Percentiles rank a stretch among this genome's conserved stretches.
Conservation (phyloP, 2,329 filamentous ascomycete genomes). For the Rutstroemia sp. region DNA sequence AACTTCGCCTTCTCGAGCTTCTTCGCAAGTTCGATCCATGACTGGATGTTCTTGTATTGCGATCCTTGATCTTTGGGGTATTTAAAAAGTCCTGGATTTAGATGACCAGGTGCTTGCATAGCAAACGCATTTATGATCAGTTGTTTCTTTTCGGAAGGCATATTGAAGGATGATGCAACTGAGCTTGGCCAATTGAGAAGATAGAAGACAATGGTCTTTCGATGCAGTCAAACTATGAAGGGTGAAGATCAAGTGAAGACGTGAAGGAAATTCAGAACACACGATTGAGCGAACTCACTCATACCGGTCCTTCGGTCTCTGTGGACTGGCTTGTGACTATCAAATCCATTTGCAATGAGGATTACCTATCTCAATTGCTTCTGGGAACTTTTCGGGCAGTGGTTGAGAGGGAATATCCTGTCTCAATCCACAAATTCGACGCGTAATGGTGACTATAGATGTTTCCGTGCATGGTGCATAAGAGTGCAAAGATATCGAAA, state of each 20-base stretch:
- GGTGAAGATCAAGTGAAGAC: too few relatives aligned
- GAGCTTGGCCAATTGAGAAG: neutral
- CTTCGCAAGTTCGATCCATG: constrained; percentile 55
- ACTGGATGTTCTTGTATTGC: constrained; percentile 51
- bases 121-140: constrained; percentile 45
- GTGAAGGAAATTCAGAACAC: neutral
- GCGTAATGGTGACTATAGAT: too few relatives aligned
- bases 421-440: too few relatives aligned
- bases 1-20: constrained; percentile 55
- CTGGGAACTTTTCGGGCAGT: too few relatives aligned
- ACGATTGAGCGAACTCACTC: neutral
- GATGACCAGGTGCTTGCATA: constrained; percentile 42
- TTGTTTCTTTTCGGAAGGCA: constrained; percentile 31
- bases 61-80: constrained; percentile 58
- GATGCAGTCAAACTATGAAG: too few relatives aligned
- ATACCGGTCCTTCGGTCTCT: too few relatives aligned
- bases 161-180: constrained; percentile 7
- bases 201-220: neutral
- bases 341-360: too few relatives aligned
- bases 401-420: too few relatives aligned
- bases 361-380: too few relatives aligned
- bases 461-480: too few relatives aligned
- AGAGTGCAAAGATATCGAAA: neutral
- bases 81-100: constrained; percentile 52
- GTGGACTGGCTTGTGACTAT: too few relatives aligned